Evolutionary conservation across 371 early-diverging fungal species (phyloP).

Genomic region (Batkoa obscura): DNA sequence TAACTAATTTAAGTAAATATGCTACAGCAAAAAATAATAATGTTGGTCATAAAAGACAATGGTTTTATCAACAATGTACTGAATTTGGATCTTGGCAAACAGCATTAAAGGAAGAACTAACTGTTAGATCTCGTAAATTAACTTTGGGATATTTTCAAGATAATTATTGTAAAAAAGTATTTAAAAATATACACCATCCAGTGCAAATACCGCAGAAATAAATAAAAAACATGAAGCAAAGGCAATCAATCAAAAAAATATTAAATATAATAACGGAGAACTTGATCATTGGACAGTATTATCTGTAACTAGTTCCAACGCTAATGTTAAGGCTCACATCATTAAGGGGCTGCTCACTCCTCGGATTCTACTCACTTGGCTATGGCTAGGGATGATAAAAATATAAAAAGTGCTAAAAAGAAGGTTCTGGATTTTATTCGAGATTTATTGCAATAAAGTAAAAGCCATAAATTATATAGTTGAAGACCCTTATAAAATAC

Average conservation of each 20-base stretch:
- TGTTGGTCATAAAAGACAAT: not conserved
- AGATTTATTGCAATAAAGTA: too few species aligned
- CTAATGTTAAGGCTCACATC: too few species aligned
- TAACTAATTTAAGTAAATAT: not conserved
- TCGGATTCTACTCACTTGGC: too few species aligned
- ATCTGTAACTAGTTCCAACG: too few species aligned
- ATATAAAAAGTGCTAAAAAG: too few species aligned
- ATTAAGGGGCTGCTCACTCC: too few species aligned
- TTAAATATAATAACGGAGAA: slow-evolving; percentile 2
- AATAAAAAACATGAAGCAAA: not conserved
- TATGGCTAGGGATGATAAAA: too few species aligned
- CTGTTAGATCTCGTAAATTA: not conserved
- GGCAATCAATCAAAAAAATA: not conserved
- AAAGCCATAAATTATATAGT: too few species aligned
- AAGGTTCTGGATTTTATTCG: too few species aligned
- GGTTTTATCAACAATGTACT: slow-evolving; percentile 5
- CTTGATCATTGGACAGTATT: slow-evolving; percentile 1
- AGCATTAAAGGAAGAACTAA: slow-evolving; percentile 2
- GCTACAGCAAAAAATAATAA: not conserved
- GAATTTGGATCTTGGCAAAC: slow-evolving; percentile 6
- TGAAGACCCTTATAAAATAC: too few species aligned
- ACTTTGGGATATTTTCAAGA: not conserved
- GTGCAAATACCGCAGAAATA: not conserved
- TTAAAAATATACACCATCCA: too few species aligned
- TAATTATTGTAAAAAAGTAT: not conserved